Base-by-base conservation (phyloP, 179 eudicot species). In the Gypsophila paniculata region DNA sequence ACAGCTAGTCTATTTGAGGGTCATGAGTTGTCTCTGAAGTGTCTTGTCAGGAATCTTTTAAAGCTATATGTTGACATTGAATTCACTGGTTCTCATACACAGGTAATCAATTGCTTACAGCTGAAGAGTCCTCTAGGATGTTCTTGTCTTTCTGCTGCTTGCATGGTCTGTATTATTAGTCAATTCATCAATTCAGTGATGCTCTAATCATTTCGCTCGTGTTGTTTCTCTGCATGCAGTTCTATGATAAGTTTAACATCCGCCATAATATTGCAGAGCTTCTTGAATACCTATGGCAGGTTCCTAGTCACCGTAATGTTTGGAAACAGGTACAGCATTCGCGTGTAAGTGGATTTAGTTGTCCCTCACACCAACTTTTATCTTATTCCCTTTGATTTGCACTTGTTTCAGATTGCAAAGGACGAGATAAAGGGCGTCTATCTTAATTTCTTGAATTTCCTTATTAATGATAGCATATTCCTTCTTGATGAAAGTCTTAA, bases 241-340 rank as follows among this genome's bases (percentile, higher is more conserved):
- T 94, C 82, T 94, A 91, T 72, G 99, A 94, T 84, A 94, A 94
- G 79, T 94, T 94, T 70, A 94, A 94, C 78, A 94, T 91, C 78
- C 91, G 99, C 26, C 99, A 94, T 76, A 91, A 94, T 83, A 94
- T 94, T 55, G 96, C 97, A 12, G 99, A 91, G 74, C 99, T 94
- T 76, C 89, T 94, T 14, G 98, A 94, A 75, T 94, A 91, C 69
- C 86, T 94, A 7, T 94, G 99, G 99, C 93, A 91, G 81, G 99
- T 94, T 79, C 97, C 99, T 54, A 87, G 93, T 83, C 97, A 94
- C 77, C 93, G 93, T 39, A 91, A 85, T 77, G 94, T 90, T 44
- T 93, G 97, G 99, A 86, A 78, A 77, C 87, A 82, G 97, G 98
- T 93, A 64, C 48, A 36, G 61, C 57, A 12, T 44, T 46, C 52